Conservation (phyloP, 2,329 filamentous ascomycete genomes). For the Hymenoscyphus fraxineus region DNA sequence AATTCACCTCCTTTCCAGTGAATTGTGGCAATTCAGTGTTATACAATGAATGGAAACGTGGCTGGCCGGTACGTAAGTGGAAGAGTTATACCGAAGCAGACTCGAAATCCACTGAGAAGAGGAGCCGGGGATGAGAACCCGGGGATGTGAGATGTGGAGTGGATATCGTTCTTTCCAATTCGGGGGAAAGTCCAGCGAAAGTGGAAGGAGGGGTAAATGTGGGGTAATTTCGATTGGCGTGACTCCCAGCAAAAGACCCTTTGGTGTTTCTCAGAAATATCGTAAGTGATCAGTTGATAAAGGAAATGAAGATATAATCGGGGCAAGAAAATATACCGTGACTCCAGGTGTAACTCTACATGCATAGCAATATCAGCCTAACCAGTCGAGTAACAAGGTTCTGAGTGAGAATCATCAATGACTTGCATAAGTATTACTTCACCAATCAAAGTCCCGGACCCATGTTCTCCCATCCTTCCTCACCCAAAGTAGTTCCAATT, state of each 20-base stretch:
- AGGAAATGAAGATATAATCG: not conserved
- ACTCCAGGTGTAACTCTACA: not conserved
- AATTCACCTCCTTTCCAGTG: not conserved
- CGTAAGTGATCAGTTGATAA: not conserved
- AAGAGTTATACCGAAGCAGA: not conserved
- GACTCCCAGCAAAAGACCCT: not conserved
- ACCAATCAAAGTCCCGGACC: not conserved
- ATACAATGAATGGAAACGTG: not conserved
- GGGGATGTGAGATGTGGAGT: not conserved
- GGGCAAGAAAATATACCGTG: not conserved
- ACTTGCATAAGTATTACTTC: conserved; percentile 1
- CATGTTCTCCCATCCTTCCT: not conserved
- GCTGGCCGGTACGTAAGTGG: not conserved
- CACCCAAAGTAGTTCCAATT: not conserved
- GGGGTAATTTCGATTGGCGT: not conserved
- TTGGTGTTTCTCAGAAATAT: not conserved
- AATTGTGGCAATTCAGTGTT: not conserved
- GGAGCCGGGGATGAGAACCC: not conserved
- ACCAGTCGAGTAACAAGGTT: conserved; percentile 1
- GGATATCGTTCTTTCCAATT: not conserved
- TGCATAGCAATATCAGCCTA: not conserved
- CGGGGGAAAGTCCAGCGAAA: conserved; percentile 2
- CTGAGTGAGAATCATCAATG: conserved; percentile 3
- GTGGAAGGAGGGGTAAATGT: conserved; percentile 3
- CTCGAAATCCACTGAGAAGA: not conserved